Evolutionary conservation across 768 basidiomycete genomes (phyloP).

Genomic region (Tricholoma sp.): DNA sequence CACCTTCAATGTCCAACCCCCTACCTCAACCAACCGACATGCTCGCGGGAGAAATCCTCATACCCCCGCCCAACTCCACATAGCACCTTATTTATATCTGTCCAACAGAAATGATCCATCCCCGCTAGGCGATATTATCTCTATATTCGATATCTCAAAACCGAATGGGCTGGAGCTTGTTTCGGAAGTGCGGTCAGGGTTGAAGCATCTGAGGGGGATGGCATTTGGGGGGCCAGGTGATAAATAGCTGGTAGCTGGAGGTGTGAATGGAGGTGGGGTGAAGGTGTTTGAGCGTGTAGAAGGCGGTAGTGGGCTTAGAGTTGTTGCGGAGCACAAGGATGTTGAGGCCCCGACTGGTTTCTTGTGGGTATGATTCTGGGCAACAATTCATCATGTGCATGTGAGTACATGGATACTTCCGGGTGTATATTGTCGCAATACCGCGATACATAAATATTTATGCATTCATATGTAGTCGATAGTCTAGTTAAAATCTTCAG

Average conservation of each 20-base stretch:
- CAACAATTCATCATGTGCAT: no score
- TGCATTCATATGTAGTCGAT: no score
- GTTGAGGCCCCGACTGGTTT: slow-evolving; percentile 51
- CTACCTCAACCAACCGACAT: slow-evolving; percentile 41
- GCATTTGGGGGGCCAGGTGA: slow-evolving; percentile 58
- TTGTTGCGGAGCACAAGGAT: slow-evolving; percentile 41
- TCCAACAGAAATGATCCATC: slow-evolving; percentile 75
- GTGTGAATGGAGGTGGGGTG: slow-evolving; percentile 57
- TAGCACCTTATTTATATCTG: slow-evolving; percentile 61
- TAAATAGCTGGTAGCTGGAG: slow-evolving; percentile 61
- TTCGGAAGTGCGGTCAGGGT: slow-evolving; percentile 60
- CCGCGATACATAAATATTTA: no score
- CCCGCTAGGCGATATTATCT: slow-evolving; percentile 64
- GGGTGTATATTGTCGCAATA: no score
- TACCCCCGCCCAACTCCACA: slow-evolving; percentile 45
- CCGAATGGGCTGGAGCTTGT: slow-evolving; percentile 44
- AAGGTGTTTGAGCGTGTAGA: slow-evolving; percentile 66
- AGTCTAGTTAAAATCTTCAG: no score
- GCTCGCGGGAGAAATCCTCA: slow-evolving; percentile 67
- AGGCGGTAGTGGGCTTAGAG: slow-evolving; percentile 49
- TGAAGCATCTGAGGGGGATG: slow-evolving; percentile 69
- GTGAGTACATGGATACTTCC: no score
- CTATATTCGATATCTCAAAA: slow-evolving; percentile 55
- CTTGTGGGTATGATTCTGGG: slow-evolving; percentile 36
- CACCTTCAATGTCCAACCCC: slow-evolving; percentile 44